A percentile compares a stretch with the other conserved stretches of the same genome.
phyloP scores from a whole-genome alignment of 2,329 filamentous ascomycete genomes.

The Curvularia eragrostidis region DNA sequence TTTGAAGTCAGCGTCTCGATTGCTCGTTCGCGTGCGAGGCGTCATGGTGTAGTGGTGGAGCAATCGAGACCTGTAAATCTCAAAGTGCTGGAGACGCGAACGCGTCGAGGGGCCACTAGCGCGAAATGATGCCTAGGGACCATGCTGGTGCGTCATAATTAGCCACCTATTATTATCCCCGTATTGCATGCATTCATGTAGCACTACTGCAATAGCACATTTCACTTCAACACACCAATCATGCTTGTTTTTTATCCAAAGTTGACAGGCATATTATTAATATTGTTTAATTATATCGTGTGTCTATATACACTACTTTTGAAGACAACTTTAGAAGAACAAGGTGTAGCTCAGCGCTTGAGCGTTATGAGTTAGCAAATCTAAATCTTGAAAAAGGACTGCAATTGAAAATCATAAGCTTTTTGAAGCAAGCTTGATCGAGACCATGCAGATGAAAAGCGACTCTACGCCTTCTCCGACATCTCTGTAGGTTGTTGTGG shows the following conservation, averaged over 20 bases:
- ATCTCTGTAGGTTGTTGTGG: conserved; percentile 8
- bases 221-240: neutral
- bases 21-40: conserved; percentile 36
- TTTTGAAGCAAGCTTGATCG: neutral
- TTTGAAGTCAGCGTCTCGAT: conserved; percentile 34
- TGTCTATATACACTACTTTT: conserved; percentile 8
- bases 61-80: conserved; percentile 5
- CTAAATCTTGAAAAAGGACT: conserved; percentile 6
- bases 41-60: conserved; percentile 33
- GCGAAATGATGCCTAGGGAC: conserved; percentile 1
- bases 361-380: conserved; percentile 9
- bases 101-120: conserved; percentile 30
- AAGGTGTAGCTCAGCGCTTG: conserved; percentile 14
- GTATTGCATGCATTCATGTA: neutral
- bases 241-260: neutral
- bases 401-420: neutral
- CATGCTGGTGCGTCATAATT: neutral
- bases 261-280: conserved; percentile 6
- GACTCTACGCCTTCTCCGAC: conserved; percentile 24
- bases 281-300: conserved; percentile 1
- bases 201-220: neutral
- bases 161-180: neutral
- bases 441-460: neutral
- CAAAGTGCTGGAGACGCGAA: conserved; percentile 24
- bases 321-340: conserved; percentile 4